Evolutionary conservation across 495 filamentous ascomycete genomes (phyloP).

Genomic region (Neurospora sp.): DNA sequence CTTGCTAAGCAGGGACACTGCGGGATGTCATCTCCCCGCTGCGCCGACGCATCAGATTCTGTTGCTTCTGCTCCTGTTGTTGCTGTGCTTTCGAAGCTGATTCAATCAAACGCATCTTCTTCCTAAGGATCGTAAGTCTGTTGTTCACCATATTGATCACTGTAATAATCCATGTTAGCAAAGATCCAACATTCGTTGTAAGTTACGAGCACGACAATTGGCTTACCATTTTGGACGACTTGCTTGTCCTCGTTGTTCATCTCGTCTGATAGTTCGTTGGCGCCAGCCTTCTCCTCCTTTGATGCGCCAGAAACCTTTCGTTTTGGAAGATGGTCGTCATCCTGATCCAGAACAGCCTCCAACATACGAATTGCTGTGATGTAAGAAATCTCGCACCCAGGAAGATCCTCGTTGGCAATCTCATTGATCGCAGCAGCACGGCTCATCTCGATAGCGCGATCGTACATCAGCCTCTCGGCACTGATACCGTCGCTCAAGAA

Average conservation of each 20-base stretch:
- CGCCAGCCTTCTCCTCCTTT: constrained; percentile 32
- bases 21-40: constrained; percentile 37
- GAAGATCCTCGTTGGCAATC: constrained; percentile 79
- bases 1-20: constrained; percentile 28
- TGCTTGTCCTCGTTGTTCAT: constrained; percentile 66
- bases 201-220: not conserved
- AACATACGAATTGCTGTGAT: constrained; percentile 85
- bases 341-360: constrained; percentile 83
- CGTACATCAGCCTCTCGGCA: constrained; percentile 96
- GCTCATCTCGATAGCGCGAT: constrained; percentile 94
- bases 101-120: constrained; percentile 34
- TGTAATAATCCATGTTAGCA: constrained; percentile 12
- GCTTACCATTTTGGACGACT: constrained; percentile 56
- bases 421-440: constrained; percentile 89
- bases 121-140: constrained; percentile 29
- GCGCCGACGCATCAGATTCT: constrained; percentile 25
- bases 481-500: constrained; percentile 64
- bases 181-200: not conserved
- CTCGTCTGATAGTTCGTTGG: constrained; percentile 40
- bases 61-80: constrained; percentile 20
- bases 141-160: constrained; percentile 38
- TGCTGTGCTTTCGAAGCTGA: constrained; percentile 29
- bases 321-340: constrained; percentile 54
- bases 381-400: constrained; percentile 87
- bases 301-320: constrained; percentile 25